phyloP scores from a whole-genome alignment of 371 early-diverging fungal genomes.

The Apophysomyces sp. region DNA sequence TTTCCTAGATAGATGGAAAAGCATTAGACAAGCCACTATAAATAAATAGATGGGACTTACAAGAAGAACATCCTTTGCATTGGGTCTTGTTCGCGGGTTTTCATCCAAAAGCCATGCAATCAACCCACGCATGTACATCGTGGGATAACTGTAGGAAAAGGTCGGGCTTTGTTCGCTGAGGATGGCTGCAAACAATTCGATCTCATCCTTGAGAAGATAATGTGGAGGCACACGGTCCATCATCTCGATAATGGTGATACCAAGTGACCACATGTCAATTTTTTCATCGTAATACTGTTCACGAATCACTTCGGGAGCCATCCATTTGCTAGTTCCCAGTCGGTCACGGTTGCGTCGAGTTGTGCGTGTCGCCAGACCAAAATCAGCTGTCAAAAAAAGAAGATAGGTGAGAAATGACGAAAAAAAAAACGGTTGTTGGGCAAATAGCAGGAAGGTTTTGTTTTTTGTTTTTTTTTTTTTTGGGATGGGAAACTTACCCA shows the following conservation, averaged over 20 bases:
- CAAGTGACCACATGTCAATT: conserved; percentile 98
- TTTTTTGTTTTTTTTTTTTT: no score
- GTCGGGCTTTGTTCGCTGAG: conserved; percentile 47
- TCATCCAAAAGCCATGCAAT: conserved; percentile 52
- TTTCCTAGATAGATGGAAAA: conserved; percentile 28
- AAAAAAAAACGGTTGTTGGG: not conserved
- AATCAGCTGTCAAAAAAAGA: conserved; percentile 22
- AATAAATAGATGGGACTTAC: conserved; percentile 9
- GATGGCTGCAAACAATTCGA: conserved; percentile 41
- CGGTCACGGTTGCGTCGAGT: conserved; percentile 61
- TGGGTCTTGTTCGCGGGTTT: conserved; percentile 34
- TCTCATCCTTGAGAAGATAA: conserved; percentile 45
- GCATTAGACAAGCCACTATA: not conserved
- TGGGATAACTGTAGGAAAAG: conserved; percentile 49
- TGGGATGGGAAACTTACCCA: conserved; percentile 92
- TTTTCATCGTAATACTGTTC: conserved; percentile 81
- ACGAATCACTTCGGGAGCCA: conserved; percentile 94
- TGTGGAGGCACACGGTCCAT: conserved; percentile 58
- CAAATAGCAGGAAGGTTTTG: not conserved
- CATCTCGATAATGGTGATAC: conserved; percentile 73
- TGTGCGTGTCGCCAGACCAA: conserved; percentile 39
- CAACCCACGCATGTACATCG: conserved; percentile 51
- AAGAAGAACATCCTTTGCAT: conserved; percentile 40
- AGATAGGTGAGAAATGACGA: not conserved
- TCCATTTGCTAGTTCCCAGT: conserved; percentile 97